A percentile compares a stretch with the other conserved stretches of the same genome.
These are phyloP conservation scores for Symbiodinium pilosum DNA, from an alignment of 73 alveolate genomes.

Conservation along the genomic window DNA sequence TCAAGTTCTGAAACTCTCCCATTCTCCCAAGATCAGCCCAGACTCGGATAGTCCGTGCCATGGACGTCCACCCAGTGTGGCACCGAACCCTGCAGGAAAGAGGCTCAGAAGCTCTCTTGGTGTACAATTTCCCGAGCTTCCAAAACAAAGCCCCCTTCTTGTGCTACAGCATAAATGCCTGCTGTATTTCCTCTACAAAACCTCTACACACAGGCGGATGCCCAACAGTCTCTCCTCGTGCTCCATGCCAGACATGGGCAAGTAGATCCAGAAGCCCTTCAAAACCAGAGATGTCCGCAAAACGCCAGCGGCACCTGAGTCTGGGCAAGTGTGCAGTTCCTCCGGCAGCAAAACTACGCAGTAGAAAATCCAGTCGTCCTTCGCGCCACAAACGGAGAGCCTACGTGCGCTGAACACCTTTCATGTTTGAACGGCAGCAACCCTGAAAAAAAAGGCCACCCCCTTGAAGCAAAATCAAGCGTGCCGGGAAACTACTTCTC, in stretches of 20 bases:
- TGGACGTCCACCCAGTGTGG: slow-evolving; percentile 66
- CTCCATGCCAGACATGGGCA: slow-evolving; percentile 41
- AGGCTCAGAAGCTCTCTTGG: neutral
- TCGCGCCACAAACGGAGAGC: too few relatives aligned
- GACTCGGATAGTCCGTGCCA: neutral
- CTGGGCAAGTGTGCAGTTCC: too few relatives aligned
- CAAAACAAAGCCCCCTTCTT: too few relatives aligned
- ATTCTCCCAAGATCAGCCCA: neutral
- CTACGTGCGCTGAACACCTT: too few relatives aligned
- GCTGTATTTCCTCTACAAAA: neutral
- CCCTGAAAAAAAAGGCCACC: too few relatives aligned
- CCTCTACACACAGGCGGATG: neutral
- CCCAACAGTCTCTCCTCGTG: neutral
- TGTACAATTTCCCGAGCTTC: neutral
- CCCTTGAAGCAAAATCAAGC: too few relatives aligned
- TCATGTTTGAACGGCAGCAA: too few relatives aligned
- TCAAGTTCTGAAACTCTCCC: neutral
- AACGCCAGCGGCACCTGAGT: neutral
- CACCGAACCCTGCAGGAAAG: neutral
- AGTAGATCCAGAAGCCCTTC: slow-evolving; percentile 52
- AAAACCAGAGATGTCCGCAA: neutral
- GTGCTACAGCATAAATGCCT: too few relatives aligned
- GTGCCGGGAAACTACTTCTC: too few relatives aligned
- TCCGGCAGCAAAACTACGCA: too few relatives aligned
- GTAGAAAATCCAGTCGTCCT: too few relatives aligned